A percentile compares a stretch with the other conserved stretches of the same genome.
Evolutionary conservation across 2,329 filamentous ascomycete genomes (phyloP).

Genomic region (Neodidymelliopsis sp.): DNA sequence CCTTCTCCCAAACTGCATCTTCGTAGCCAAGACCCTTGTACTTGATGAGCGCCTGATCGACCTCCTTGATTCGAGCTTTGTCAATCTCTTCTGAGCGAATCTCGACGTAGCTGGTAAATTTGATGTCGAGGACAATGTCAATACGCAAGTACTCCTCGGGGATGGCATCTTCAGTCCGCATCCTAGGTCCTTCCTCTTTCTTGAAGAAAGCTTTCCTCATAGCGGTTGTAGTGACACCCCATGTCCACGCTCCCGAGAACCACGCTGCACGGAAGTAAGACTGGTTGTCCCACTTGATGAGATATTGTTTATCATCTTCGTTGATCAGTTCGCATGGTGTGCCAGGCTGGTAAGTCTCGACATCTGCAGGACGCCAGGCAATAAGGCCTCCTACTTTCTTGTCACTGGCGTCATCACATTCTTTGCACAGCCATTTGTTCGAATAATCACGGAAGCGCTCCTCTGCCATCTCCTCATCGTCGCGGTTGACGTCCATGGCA

Average conservation of each 20-base stretch:
- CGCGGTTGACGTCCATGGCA: slow-evolving; percentile 53
- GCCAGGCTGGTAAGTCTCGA: slow-evolving; percentile 62
- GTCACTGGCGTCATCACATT: slow-evolving; percentile 70
- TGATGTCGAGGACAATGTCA: slow-evolving; percentile 88
- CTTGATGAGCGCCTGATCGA: slow-evolving; percentile 82
- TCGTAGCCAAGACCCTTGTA: slow-evolving; percentile 93
- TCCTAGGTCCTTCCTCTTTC: slow-evolving; percentile 71
- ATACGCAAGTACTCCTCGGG: slow-evolving; percentile 85
- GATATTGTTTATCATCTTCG: slow-evolving; percentile 87
- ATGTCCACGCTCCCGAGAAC: slow-evolving; percentile 91
- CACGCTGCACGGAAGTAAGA: slow-evolving; percentile 86
- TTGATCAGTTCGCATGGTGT: slow-evolving; percentile 63
- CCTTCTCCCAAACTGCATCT: slow-evolving; percentile 87
- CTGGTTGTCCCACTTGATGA: slow-evolving; percentile 83
- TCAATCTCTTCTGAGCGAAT: slow-evolving; percentile 72
- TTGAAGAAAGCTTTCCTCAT: slow-evolving; percentile 82
- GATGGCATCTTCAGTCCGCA: slow-evolving; percentile 78
- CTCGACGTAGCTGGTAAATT: slow-evolving; percentile 67
- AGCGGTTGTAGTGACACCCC: slow-evolving; percentile 66
- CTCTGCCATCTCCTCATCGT: slow-evolving; percentile 61
- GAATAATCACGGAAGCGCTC: slow-evolving; percentile 77
- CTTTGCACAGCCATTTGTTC: slow-evolving; percentile 78
- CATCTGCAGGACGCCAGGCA: slow-evolving; percentile 80
- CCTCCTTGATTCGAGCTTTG: slow-evolving; percentile 72
- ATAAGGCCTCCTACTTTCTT: slow-evolving; percentile 78